Base-by-base conservation (phyloP, 768 basidiomycete species). In the Suillus spraguei region DNA sequence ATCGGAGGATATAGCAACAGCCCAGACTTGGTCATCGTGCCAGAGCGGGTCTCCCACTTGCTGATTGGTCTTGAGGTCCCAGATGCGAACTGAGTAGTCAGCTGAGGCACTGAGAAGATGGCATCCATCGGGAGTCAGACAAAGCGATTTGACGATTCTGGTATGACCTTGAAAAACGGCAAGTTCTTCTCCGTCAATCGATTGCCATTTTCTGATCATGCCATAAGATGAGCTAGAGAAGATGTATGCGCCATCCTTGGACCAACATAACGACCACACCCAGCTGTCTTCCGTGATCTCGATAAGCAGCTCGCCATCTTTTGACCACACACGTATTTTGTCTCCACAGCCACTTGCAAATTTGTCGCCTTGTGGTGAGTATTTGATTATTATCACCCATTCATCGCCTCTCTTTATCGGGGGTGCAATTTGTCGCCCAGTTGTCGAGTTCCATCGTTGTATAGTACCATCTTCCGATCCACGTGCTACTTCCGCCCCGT, bases 1-100 rank as follows among this genome's bases (percentile, higher is more conserved):
- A 39, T 39, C 13, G 38, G 38, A 39, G 33, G 33, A 33, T 7
- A 33, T 33, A 33, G 33, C 35, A n/a, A n/a, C n/a, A n/a, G n/a
- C n/a, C n/a, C n/a, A n/a, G 0, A 97, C 84, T 74, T 92, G 89
- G 68, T 92, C 92, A 8, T 83, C 87, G 72, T 97, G 95, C 0
- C 94, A 94, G 62, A 82, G 74, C 3, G 83, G 72, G 2, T 82
- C 81, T 32, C 59, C 59, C 2, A 60, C 6, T 60, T 24, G 59
- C 47, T 52, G 42, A 35, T 60, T 35, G 8, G 42, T 35, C 8
- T 32, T 11, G 28, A 38, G 42, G 28, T 60, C 28, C 59, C 59
- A 60, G 16, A 60, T 55, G 53, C 53, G n/a, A 36, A 54, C 35
- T 22, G 53, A 54, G 35, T 7, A 36, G 5, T 55, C 35, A 6